A percentile compares a stretch with the other conserved stretches of the same genome.
phyloP scores from a whole-genome alignment of 2,329 filamentous ascomycete species.

The Phoma sp. region DNA sequence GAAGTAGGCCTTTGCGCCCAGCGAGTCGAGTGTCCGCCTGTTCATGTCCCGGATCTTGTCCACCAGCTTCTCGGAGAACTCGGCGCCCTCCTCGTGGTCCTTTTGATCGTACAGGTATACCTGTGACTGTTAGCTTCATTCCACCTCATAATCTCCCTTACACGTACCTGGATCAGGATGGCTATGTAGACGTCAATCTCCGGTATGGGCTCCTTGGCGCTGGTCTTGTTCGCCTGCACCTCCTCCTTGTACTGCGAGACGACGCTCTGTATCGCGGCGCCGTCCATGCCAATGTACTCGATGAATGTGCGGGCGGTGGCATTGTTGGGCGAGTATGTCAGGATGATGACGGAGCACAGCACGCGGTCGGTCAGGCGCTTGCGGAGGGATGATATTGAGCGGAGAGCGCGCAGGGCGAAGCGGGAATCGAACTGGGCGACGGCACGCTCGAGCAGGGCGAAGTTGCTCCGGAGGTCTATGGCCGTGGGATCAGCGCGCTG shows the following conservation, averaged over 20 bases:
- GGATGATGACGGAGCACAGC: slow-evolving; percentile 78
- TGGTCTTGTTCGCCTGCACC: slow-evolving; percentile 63
- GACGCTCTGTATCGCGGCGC: slow-evolving; percentile 67
- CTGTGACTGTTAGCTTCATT: slow-evolving; percentile 57
- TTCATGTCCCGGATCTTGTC: slow-evolving; percentile 89
- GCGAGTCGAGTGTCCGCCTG: slow-evolving; percentile 89
- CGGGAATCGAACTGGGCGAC: slow-evolving; percentile 92
- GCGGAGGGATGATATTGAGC: slow-evolving; percentile 93
- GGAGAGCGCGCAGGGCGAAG: slow-evolving; percentile 91
- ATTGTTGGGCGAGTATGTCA: slow-evolving; percentile 77
- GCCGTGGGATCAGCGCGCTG: slow-evolving; percentile 42
- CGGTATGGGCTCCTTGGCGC: slow-evolving; percentile 77
- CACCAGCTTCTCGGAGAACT: slow-evolving; percentile 84
- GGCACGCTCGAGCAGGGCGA: slow-evolving; percentile 87
- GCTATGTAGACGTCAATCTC: slow-evolving; percentile 90
- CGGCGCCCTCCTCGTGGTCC: slow-evolving; percentile 77
- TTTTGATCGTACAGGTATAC: slow-evolving; percentile 89
- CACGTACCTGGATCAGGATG: slow-evolving; percentile 65
- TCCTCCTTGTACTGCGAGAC: slow-evolving; percentile 70
- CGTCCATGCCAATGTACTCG: slow-evolving; percentile 71
- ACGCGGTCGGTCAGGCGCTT: slow-evolving; percentile 87
- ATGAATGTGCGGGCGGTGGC: slow-evolving; percentile 74
- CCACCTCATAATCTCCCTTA: not conserved
- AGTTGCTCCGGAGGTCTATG: slow-evolving; percentile 93
- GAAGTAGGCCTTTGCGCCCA: slow-evolving; percentile 96